Base-by-base conservation (phyloP, 805 yeast species). In the Pichia cephalocereana region DNA sequence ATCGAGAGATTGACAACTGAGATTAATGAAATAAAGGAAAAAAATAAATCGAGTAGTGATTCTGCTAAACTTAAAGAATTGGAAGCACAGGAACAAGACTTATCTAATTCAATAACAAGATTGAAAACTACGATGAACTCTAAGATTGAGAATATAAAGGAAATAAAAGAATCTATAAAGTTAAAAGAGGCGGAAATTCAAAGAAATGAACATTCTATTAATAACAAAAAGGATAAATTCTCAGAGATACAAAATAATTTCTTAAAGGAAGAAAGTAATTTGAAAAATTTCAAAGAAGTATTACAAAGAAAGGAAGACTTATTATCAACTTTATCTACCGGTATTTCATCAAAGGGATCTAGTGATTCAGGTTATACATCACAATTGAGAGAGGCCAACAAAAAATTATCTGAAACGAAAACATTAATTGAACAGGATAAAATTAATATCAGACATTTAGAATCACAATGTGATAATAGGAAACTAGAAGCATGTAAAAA, bases 311-410 rank as follows among this genome's bases (percentile, higher is more conserved):
- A 85, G 55, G 91, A 86, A 57, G 96, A 90, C 52, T 70, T 90
- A 11, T 66, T 87, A 10, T 84, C 93, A 0, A 82, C 95, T 0
- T 70, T 90, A 39, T 80, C 89, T 0, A 87, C 96, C 0, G 96
- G 97, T 57, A 81, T 90, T n/a, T 85, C 96, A 0, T 78, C 95
- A 0, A 81, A 78, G 50, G 96, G 95, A 47, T 74, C 81, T 0
- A 69, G 82, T 0, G 83, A 82, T 57, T 82, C 85, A 34, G 96
- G 96, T 9, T 90, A 86, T 63, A 68, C 74, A 52, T 74, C 82
- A 2, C 96, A 88, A 57, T 65, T 89, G 40, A 77, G 77, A 49
- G 80, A 77, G 43, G 80, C 79, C 9, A 83, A 82, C 55, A 74
- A 74, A 26, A 71, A 69, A 38, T 62, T 82, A 8, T 75, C 80